Percentiles rank a stretch among this genome's conserved stretches.
Evolutionary conservation across 2,329 filamentous ascomycete genomes (phyloP).

Genomic region (Trichoderma breve): DNA sequence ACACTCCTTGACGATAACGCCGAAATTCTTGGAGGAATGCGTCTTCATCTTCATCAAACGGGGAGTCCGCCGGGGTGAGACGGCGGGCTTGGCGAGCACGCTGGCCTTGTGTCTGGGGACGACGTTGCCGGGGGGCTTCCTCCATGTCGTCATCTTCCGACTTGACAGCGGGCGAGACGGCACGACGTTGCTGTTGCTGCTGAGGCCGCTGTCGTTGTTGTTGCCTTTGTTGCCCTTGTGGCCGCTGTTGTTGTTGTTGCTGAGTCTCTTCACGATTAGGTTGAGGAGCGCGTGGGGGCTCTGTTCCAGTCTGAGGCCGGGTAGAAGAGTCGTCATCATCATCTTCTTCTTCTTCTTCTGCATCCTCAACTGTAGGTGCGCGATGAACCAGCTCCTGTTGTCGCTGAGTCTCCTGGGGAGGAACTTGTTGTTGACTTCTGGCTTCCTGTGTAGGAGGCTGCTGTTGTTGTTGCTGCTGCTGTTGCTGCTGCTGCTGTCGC

Average conservation of each 20-base stretch:
- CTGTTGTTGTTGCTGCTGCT: not conserved
- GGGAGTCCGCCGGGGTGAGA: not conserved
- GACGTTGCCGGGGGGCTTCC: not conserved
- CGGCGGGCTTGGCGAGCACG: too few species aligned
- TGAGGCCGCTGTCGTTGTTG: not conserved
- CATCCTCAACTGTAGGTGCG: not conserved
- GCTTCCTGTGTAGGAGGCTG: too few species aligned
- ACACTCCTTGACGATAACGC: not conserved
- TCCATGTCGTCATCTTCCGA: not conserved
- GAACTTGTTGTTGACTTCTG: too few species aligned
- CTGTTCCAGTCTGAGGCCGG: not conserved
- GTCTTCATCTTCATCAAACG: not conserved
- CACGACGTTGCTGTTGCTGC: not conserved
- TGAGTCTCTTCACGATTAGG: not conserved
- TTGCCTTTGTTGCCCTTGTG: not conserved
- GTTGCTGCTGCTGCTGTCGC: not conserved
- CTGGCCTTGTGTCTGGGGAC: too few species aligned
- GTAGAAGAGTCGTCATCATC: not conserved
- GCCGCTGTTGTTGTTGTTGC: not conserved
- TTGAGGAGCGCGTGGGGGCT: not conserved
- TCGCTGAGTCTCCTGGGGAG: not conserved
- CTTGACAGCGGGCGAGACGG: not conserved
- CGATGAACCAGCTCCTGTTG: not conserved
- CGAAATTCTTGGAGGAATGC: not conserved
- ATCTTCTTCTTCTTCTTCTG: not conserved